These are phyloP conservation scores for Aspergillus indologenus DNA, from an alignment of 495 filamentous ascomycete species.

Conservation along the genomic window DNA sequence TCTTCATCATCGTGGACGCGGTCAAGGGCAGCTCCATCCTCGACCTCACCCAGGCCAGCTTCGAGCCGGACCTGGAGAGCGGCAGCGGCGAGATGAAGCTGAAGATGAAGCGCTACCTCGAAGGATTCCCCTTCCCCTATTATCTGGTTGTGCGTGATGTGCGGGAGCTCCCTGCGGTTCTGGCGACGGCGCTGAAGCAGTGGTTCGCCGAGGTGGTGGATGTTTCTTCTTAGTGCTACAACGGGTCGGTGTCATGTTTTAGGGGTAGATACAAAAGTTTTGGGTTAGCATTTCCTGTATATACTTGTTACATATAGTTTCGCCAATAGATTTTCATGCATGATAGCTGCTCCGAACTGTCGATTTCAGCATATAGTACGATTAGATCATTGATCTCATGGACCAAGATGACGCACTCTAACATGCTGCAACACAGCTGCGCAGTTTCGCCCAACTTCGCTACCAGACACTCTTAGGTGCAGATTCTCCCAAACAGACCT, in stretches of 20 bases:
- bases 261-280: constrained; percentile 16
- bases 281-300: constrained; percentile 9
- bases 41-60: constrained; percentile 76
- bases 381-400: too few species aligned
- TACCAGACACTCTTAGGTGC: too few species aligned
- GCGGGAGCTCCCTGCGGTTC: constrained; percentile 79
- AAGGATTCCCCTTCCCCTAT: constrained; percentile 93
- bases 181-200: constrained; percentile 84
- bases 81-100: constrained; percentile 60
- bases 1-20: constrained; percentile 94
- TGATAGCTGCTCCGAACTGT: background rate
- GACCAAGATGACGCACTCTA: too few species aligned
- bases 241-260: constrained; percentile 10
- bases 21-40: constrained; percentile 66
- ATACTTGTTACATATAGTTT: constrained; percentile 1
- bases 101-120: constrained; percentile 83
- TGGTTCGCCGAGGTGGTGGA: constrained; percentile 95
- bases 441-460: too few species aligned
- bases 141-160: constrained; percentile 93
- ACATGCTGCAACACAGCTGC: too few species aligned
- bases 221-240: constrained; percentile 47
- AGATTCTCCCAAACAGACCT: too few species aligned
- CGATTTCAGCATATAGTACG: too few species aligned
- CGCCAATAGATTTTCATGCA: background rate
- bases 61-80: constrained; percentile 56